Evolutionary conservation across 306 rosid species (phyloP).

Genomic region (Lupinus albus): DNA sequence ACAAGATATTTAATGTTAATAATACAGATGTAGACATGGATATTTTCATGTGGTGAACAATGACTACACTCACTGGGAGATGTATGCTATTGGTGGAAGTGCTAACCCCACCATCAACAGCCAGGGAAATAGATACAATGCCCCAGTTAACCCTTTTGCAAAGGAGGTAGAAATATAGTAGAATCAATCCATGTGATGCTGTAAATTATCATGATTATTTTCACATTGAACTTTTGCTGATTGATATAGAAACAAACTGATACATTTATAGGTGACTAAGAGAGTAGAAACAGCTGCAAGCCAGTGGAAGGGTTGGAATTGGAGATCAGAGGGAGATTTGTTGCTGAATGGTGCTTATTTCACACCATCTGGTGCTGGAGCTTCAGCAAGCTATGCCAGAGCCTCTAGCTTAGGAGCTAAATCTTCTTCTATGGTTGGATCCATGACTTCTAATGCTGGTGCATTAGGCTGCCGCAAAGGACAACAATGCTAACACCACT

Average conservation of each 20-base stretch:
- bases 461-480: conserved; percentile 82
- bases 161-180: conserved; percentile 69
- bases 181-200: background rate
- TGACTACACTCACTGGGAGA: conserved; percentile 99
- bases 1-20: conserved; percentile 31
- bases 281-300: conserved; percentile 76
- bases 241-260: conserved; percentile 18
- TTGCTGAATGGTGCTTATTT: conserved; percentile 85
- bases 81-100: conserved; percentile 99
- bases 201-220: conserved; percentile 22
- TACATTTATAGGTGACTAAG: conserved; percentile 71
- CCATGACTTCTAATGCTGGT: conserved; percentile 84
- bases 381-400: conserved; percentile 90
- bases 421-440: conserved; percentile 88
- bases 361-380: conserved; percentile 98
- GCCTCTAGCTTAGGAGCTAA: conserved; percentile 99
- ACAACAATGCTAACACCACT: conserved; percentile 60
- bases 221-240: conserved; percentile 13
- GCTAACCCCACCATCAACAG: conserved; percentile 93
- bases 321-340: conserved; percentile 97
- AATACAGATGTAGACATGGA: conserved; percentile 92
- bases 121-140: conserved; percentile 96
- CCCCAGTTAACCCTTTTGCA: conserved; percentile 81
- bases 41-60: conserved; percentile 99
- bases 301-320: conserved; percentile 84